phyloP scores from a whole-genome alignment of 768 basidiomycete genomes.

The Agaricus blazei region DNA sequence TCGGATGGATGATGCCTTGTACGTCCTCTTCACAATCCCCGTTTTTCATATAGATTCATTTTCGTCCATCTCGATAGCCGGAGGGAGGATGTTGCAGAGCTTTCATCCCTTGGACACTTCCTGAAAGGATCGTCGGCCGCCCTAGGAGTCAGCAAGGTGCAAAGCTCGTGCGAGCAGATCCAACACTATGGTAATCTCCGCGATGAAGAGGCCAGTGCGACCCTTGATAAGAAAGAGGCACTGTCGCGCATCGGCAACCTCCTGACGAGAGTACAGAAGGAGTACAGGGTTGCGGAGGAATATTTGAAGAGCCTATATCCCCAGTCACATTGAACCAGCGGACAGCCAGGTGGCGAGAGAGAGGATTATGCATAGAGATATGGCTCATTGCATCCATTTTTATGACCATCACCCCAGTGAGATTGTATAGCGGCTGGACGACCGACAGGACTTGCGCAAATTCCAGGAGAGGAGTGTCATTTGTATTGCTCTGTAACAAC shows the following conservation, averaged over 20 bases:
- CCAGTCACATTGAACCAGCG: neutral
- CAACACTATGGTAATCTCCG: constrained; percentile 77
- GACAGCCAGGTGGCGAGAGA: neutral
- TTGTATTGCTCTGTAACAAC: constrained; percentile 12
- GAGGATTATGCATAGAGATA: constrained; percentile 5
- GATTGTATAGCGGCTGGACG: constrained; percentile 10
- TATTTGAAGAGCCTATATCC: constrained; percentile 53
- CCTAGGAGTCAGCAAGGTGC: constrained; percentile 78
- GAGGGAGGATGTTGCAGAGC: constrained; percentile 52
- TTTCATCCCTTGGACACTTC: constrained; percentile 85
- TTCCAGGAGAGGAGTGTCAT: constrained; percentile 7
- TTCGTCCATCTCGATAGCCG: constrained; percentile 31
- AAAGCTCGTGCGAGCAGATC: constrained; percentile 83
- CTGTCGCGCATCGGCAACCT: constrained; percentile 51
- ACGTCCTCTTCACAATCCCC: constrained; percentile 29
- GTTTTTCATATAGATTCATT: neutral
- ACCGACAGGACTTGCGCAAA: constrained; percentile 11
- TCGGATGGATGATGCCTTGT: constrained; percentile 79
- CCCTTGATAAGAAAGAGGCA: constrained; percentile 35
- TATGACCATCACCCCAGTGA: constrained; percentile 5
- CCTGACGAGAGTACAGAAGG: constrained; percentile 54
- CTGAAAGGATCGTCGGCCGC: constrained; percentile 97
- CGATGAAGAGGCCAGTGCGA: constrained; percentile 51
- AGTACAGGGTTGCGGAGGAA: constrained; percentile 63
- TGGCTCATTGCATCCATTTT: constrained; percentile 9